Evolutionary conservation across 768 basidiomycete genomes (phyloP).

Genomic region (Cystobasidium tubakii): DNA sequence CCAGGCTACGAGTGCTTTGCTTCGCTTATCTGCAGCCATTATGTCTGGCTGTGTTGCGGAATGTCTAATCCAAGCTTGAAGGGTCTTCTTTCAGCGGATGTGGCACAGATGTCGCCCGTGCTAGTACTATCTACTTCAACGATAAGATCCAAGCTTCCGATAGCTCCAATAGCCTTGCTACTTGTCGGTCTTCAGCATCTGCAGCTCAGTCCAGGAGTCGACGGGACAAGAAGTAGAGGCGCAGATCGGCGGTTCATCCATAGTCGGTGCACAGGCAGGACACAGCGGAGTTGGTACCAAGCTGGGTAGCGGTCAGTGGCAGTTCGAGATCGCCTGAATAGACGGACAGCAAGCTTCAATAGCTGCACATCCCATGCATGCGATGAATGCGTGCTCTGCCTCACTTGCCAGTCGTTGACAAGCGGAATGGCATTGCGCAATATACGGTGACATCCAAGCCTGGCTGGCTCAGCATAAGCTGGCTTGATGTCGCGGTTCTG

Average conservation of each 20-base stretch:
- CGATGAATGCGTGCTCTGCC: constrained; percentile 10
- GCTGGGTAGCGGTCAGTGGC: background rate
- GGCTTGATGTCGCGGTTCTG: background rate
- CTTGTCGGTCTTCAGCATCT: background rate
- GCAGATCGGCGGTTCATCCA: too few relatives aligned
- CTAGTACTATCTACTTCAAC: background rate
- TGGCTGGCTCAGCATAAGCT: background rate
- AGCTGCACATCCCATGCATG: background rate
- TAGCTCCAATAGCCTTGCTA: background rate
- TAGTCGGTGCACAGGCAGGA: too few relatives aligned
- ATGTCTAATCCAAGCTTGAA: background rate
- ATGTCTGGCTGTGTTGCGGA: background rate
- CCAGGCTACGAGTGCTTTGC: constrained; percentile 25
- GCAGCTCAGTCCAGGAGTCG: background rate
- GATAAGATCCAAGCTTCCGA: background rate
- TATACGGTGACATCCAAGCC: background rate
- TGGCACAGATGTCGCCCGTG: background rate
- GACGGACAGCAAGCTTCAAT: background rate
- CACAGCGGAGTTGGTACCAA: too few relatives aligned
- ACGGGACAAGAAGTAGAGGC: background rate
- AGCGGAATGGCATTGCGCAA: background rate
- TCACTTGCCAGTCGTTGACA: background rate
- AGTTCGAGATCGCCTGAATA: background rate
- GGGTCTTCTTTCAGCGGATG: background rate
- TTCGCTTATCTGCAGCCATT: background rate